These are phyloP conservation scores for Aspergillus sojae DNA, from an alignment of 2,329 filamentous ascomycete species.

Conservation along the genomic window DNA sequence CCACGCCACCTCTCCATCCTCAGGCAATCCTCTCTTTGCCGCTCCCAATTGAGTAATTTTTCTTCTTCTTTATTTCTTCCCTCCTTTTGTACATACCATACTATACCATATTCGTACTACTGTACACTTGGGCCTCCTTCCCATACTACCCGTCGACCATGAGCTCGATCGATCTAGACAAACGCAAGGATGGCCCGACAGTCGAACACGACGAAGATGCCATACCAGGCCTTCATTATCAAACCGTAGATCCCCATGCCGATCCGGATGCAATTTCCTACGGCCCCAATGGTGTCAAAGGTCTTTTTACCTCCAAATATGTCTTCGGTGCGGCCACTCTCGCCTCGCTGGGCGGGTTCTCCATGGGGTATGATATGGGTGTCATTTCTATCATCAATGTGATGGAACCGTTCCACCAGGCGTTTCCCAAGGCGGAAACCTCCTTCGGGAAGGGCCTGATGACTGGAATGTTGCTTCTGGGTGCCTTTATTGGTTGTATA, in stretches of 20 bases:
- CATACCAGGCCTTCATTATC: not conserved
- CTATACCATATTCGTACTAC: not conserved
- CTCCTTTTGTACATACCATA: not conserved
- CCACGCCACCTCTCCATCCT: not conserved
- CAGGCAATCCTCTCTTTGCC: not conserved
- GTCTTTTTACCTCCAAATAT: slow-evolving; percentile 40
- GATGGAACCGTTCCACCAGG: slow-evolving; percentile 48
- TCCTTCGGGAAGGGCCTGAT: slow-evolving; percentile 46
- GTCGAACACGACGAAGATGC: not conserved
- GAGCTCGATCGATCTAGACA: not conserved
- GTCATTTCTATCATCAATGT: slow-evolving; percentile 49
- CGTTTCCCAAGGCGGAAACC: slow-evolving; percentile 38
- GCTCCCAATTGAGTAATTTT: slow-evolving; percentile 1
- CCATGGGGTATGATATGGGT: slow-evolving; percentile 50
- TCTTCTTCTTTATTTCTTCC: not conserved
- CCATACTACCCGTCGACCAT: not conserved
- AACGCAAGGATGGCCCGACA: not conserved
- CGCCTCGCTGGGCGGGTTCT: slow-evolving; percentile 45
- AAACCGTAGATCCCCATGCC: not conserved
- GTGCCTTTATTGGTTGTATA: slow-evolving; percentile 37
- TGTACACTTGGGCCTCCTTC: not conserved
- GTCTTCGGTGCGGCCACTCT: slow-evolving; percentile 45
- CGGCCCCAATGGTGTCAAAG: slow-evolving; percentile 32
- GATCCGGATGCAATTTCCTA: slow-evolving; percentile 20
- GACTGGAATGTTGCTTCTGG: slow-evolving; percentile 47